phyloP scores from a whole-genome alignment of 139 green algal species.

The Chlorella sp. region DNA sequence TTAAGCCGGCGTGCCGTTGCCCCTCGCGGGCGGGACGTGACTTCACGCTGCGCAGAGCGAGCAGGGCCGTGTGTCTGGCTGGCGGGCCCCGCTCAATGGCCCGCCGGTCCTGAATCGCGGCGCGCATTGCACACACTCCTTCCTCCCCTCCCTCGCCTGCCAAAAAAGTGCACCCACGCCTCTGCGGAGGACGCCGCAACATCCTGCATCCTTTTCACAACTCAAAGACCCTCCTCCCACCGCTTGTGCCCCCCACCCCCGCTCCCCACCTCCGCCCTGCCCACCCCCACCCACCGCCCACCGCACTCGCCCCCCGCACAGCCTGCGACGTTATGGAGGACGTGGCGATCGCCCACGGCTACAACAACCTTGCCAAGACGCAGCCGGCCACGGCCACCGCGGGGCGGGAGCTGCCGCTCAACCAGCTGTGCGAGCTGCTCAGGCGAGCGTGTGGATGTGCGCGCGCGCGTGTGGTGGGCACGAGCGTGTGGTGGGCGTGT shows the following conservation, averaged over 20 bases:
- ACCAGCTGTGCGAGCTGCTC: constrained; percentile 58
- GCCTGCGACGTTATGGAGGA: constrained; percentile 97
- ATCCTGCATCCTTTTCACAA: too few species aligned
- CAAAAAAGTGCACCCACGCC: too few species aligned
- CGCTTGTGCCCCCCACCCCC: not conserved
- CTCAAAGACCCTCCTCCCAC: too few species aligned
- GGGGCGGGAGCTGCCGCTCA: constrained; percentile 89
- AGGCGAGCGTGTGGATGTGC: too few species aligned
- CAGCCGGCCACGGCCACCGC: constrained; percentile 64
- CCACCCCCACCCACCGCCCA: not conserved
- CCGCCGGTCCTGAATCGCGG: constrained; percentile 13
- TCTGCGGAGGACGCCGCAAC: too few species aligned
- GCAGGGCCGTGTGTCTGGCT: constrained; percentile 25
- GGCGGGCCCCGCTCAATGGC: constrained; percentile 8
- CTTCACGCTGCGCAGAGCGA: constrained; percentile 26
- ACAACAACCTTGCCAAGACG: constrained; percentile 91
- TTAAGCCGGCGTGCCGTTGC: constrained; percentile 28
- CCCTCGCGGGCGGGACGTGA: constrained; percentile 18
- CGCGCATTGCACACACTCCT: not conserved
- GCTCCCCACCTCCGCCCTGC: too few species aligned
- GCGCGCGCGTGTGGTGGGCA: too few species aligned
- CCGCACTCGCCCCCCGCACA: not conserved
- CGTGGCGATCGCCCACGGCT: constrained; percentile 97
- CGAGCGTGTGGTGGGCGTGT: too few species aligned
- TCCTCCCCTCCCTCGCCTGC: too few species aligned